These are phyloP conservation scores for Friedmanniomyces endolithicus DNA, from an alignment of 495 filamentous ascomycete species.

Conservation along the genomic window DNA sequence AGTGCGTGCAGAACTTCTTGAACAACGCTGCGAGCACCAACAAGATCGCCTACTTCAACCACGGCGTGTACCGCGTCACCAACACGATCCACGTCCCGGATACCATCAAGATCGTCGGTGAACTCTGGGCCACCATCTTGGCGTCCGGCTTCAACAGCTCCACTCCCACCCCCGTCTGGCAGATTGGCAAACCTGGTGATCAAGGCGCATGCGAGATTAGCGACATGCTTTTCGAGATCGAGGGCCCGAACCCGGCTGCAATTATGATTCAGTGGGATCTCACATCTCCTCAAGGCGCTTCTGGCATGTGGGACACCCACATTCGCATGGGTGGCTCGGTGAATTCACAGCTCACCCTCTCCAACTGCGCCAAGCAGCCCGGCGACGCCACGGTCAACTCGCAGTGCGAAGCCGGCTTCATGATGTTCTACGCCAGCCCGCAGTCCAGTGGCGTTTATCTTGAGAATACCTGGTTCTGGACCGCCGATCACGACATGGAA, in stretches of 20 bases:
- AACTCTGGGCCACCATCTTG: constrained; percentile 53
- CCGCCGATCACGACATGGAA: constrained; percentile 34
- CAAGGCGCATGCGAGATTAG: constrained; percentile 46
- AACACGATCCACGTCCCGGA: constrained; percentile 30
- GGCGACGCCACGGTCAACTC: constrained; percentile 22
- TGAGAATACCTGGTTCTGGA: constrained; percentile 36
- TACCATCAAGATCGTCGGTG: constrained; percentile 31
- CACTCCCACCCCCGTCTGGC: constrained; percentile 50
- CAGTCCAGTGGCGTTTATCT: constrained; percentile 27
- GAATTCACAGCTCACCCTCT: constrained; percentile 30
- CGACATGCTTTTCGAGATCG: constrained; percentile 49
- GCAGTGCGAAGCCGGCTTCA: constrained; percentile 35
- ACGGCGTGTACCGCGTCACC: constrained; percentile 31
- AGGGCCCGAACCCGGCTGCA: constrained; percentile 54
- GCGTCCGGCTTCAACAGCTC: constrained; percentile 48
- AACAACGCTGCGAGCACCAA: constrained; percentile 31
- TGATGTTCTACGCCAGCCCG: constrained; percentile 30
- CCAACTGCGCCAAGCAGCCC: constrained; percentile 29
- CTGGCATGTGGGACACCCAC: constrained; percentile 37
- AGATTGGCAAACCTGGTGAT: constrained; percentile 37
- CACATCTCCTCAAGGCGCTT: constrained; percentile 29
- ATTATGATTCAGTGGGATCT: constrained; percentile 68
- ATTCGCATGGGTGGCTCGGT: constrained; percentile 36
- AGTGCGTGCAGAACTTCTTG: constrained; percentile 33
- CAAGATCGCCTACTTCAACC: constrained; percentile 38